These are phyloP conservation scores for Ophioceras dolichostomum DNA, from an alignment of 2,329 filamentous ascomycete genomes.

Conservation along the genomic window DNA sequence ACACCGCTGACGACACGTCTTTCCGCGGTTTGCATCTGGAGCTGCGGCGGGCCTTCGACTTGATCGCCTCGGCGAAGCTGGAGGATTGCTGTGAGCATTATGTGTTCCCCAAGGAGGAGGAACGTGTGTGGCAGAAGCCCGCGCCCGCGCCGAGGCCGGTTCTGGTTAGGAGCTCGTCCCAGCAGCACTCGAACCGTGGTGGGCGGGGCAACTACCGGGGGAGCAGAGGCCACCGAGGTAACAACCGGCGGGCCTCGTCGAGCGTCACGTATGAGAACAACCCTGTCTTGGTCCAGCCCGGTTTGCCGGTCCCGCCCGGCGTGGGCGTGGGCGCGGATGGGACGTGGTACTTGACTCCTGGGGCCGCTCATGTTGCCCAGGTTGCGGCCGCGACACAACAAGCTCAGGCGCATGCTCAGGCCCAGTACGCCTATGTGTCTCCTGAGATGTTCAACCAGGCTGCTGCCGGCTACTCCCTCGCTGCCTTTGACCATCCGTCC, in stretches of 20 bases:
- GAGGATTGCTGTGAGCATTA: constrained; percentile 79
- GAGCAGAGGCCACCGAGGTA: constrained; percentile 13
- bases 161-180: constrained; percentile 48
- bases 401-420: constrained; percentile 27
- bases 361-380: too few relatives aligned
- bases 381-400: too few relatives aligned
- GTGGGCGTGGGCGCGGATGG: constrained; percentile 34
- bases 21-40: constrained; percentile 87
- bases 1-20: constrained; percentile 90
- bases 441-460: constrained; percentile 18
- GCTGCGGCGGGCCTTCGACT: constrained; percentile 74
- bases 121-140: constrained; percentile 47
- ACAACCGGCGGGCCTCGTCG: constrained; percentile 39
- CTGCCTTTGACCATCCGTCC: too few relatives aligned
- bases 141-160: constrained; percentile 39
- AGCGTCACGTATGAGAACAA: constrained; percentile 37
- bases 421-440: constrained; percentile 19
- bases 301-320: constrained; percentile 26
- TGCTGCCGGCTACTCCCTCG: too few relatives aligned
- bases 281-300: constrained; percentile 12
- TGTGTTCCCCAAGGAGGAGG: constrained; percentile 76
- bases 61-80: constrained; percentile 67
- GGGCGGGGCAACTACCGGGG: constrained; percentile 37
- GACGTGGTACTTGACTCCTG: constrained; percentile 38
- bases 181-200: constrained; percentile 37